Conservation (phyloP, 495 filamentous ascomycete genomes). For the Tuber umbilicatum region DNA sequence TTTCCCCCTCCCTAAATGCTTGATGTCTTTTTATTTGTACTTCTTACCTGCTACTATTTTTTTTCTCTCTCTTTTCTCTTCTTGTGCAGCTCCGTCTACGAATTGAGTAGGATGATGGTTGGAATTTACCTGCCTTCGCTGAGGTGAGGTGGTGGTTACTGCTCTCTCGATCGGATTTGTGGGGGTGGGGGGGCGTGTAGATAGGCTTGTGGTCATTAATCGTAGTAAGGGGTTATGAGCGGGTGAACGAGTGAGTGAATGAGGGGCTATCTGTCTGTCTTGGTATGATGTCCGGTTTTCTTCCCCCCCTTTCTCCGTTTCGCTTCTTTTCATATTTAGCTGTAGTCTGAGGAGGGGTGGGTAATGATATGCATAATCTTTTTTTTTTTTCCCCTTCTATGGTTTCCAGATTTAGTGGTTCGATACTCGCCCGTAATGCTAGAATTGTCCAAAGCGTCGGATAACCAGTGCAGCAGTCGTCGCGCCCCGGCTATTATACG, state of each 20-base stretch:
- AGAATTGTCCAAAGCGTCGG: too few species aligned
- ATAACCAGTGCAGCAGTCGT: too few species aligned
- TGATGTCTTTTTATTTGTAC: background rate
- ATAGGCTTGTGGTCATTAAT: background rate
- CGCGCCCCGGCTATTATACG: too few species aligned
- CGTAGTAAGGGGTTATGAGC: too few species aligned
- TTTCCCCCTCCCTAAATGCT: background rate
- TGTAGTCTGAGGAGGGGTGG: too few species aligned
- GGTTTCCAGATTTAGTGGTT: too few species aligned
- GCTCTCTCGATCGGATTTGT: background rate
- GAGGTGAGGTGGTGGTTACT: background rate
- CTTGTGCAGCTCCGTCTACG: background rate
- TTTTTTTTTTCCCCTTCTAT: too few species aligned
- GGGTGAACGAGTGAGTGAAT: too few species aligned
- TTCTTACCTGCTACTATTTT: background rate
- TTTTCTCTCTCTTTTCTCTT: background rate
- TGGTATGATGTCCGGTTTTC: constrained; percentile 3
- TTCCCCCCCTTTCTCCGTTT: background rate
- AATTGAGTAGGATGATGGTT: background rate
- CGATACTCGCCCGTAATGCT: too few species aligned
- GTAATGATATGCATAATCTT: too few species aligned
- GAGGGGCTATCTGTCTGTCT: background rate
- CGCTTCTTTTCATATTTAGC: too few species aligned
- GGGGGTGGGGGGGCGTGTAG: background rate
- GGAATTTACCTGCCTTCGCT: background rate